Evolutionary conservation across 257 asterid species (phyloP).

Genomic region (Scutellaria baicalensis): DNA sequence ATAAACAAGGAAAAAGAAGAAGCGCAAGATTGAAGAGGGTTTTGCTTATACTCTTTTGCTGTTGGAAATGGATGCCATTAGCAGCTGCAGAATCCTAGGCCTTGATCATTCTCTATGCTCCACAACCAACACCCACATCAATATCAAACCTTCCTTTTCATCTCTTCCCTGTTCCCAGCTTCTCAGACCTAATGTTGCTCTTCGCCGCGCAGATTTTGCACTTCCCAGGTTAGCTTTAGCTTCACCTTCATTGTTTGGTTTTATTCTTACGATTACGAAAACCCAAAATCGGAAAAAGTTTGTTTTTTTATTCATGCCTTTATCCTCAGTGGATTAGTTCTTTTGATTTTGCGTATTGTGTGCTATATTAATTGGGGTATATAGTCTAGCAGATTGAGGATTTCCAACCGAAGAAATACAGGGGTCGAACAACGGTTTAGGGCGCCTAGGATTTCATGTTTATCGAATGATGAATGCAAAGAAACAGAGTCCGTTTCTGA

Average conservation of each 20-base stretch:
- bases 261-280: no score
- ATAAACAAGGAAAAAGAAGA: background rate
- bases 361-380: background rate
- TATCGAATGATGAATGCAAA: slow-evolving; percentile 23
- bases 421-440: slow-evolving; percentile 15
- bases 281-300: background rate
- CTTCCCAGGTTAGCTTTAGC: slow-evolving; percentile 27
- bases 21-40: background rate
- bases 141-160: slow-evolving; percentile 9
- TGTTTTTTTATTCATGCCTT: background rate
- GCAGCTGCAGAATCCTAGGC: slow-evolving; percentile 13
- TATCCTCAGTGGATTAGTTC: background rate
- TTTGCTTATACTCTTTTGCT: background rate
- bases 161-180: slow-evolving; percentile 14
- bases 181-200: slow-evolving; percentile 18
- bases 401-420: slow-evolving; percentile 24
- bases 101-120: slow-evolving; percentile 8
- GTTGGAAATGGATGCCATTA: slow-evolving; percentile 26
- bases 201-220: slow-evolving; percentile 2
- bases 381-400: slow-evolving; percentile 35
- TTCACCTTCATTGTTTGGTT: no score
- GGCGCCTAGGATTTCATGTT: slow-evolving; percentile 39
- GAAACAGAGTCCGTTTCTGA: slow-evolving; percentile 30
- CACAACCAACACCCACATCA: slow-evolving; percentile 1
- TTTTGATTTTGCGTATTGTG: background rate